Base-by-base conservation (phyloP, 805 yeast genomes). In the Pichia membranifaciens region DNA sequence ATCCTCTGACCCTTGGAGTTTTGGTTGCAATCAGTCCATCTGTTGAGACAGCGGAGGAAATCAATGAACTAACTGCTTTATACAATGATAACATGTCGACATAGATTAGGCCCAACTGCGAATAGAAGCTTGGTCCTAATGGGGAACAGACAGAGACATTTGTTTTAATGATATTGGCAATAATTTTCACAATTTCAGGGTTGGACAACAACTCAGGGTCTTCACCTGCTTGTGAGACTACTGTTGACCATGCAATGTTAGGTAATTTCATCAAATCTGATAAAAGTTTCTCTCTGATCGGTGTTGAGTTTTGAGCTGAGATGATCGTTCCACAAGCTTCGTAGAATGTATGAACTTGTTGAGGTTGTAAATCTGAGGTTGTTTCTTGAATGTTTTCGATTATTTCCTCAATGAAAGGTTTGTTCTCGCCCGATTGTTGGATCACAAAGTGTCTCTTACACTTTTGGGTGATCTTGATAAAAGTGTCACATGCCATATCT, bases 401-500 rank as follows among this genome's bases (percentile, higher is more conserved):
- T 53, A 93, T 90, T 56, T 88, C 95, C 61, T 85, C 87, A 55
- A 93, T 86, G 59, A 91, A 91, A 17, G 98, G 96, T 62, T 84
- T 95, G 7, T 77, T 64, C 69, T 95, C 98, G 53, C 82, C 84
- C 18, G 80, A 77, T 68, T 91, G 97, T 56, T 79, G 83, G 42
- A 85, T 84, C 36, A 91, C 96, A 67, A 93, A 93, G 67, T 91
- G 97, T 55, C 90, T 82, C 68, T 89, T 90, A 76, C 99, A 93
- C 69, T 93, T 93, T 56, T 80, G 83, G 20, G 96, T 87, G 65
- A 93, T 93, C 67, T 93, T 93, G 63, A 91, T 91, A 64, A 93
- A 93, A 0, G 99, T 93, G 67, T 93, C 99, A 73, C 99, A 93
- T 8, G 99, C 99, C 99, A 93, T 93, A 68, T 93, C 99, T 71